A percentile compares a stretch with the other conserved stretches of the same genome.
Evolutionary conservation across 1,284 basidiomycete genomes (phyloP).

Genomic region (Trichosporon faecale): DNA sequence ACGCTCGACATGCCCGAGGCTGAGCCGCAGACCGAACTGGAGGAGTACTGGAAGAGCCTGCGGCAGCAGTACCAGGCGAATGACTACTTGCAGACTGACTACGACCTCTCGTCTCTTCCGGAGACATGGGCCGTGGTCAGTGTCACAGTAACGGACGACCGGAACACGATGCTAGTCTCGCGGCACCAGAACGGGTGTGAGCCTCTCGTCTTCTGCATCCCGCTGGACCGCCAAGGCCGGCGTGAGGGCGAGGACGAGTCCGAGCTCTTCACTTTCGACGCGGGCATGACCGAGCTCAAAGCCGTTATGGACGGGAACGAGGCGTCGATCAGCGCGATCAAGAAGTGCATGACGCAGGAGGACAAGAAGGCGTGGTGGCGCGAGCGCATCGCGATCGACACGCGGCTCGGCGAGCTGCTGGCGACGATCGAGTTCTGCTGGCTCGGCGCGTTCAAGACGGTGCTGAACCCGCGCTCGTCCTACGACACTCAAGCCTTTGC

Average conservation of each 20-base stretch:
- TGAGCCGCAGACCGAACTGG: constrained; percentile 10
- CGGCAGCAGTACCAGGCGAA: constrained; percentile 56
- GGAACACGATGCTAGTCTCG: constrained; percentile 76
- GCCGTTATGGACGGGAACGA: constrained; percentile 74
- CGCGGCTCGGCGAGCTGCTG: constrained; percentile 69
- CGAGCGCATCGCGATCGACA: constrained; percentile 69
- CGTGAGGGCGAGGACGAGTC: constrained; percentile 73
- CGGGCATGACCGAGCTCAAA: constrained; percentile 68
- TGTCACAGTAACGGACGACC: constrained; percentile 77
- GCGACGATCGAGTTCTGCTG: constrained; percentile 90
- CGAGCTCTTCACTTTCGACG: constrained; percentile 68
- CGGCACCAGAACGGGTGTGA: constrained; percentile 65
- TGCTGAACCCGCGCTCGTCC: constrained; percentile 61
- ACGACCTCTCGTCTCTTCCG: constrained; percentile 58
- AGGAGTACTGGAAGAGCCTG: constrained; percentile 50
- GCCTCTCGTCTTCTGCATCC: constrained; percentile 81
- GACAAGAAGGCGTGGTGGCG: constrained; percentile 70
- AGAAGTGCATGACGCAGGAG: constrained; percentile 27
- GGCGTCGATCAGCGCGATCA: constrained; percentile 50
- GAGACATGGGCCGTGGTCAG: constrained; percentile 79
- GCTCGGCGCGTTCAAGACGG: constrained; percentile 96
- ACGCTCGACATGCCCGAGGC: constrained; percentile 46
- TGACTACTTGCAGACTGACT: constrained; percentile 50
- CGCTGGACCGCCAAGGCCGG: constrained; percentile 71
- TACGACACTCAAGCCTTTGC: constrained; percentile 56